phyloP scores from a whole-genome alignment of 2,329 filamentous ascomycete species.

The Stagonosporopsis chrysanthemi region DNA sequence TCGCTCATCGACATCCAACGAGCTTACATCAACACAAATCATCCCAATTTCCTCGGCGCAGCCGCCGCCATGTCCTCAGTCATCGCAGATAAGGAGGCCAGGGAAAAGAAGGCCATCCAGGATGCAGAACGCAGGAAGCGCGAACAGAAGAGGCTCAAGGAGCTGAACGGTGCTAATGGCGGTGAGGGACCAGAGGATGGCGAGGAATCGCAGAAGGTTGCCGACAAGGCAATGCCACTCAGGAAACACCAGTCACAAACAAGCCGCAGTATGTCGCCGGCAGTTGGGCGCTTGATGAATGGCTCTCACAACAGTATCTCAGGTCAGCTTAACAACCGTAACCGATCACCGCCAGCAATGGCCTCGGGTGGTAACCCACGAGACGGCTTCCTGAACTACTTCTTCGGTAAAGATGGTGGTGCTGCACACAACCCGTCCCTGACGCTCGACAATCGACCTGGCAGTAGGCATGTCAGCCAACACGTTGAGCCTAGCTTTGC shows the following conservation, averaged over 20 bases:
- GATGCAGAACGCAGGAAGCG: conserved; percentile 89
- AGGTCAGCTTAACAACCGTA: conserved; percentile 69
- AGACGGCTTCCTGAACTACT: conserved; percentile 97
- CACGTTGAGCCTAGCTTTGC: conserved; percentile 80
- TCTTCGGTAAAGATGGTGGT: conserved; percentile 93
- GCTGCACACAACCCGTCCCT: conserved; percentile 52
- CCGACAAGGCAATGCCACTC: conserved; percentile 64
- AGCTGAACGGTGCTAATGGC: conserved; percentile 68
- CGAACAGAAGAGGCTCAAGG: conserved; percentile 82
- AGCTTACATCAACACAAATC: conserved; percentile 99
- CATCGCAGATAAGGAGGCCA: conserved; percentile 92
- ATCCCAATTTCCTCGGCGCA: conserved; percentile 96
- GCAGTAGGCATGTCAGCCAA: conserved; percentile 76
- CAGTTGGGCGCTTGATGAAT: conserved; percentile 71
- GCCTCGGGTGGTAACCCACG: conserved; percentile 68
- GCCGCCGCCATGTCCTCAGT: conserved; percentile 98
- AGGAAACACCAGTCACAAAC: conserved; percentile 68
- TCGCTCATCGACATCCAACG: conserved; percentile 96
- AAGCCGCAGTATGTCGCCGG: conserved; percentile 82
- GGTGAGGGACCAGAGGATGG: conserved; percentile 71
- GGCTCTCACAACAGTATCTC: conserved; percentile 64
- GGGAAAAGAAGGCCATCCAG: conserved; percentile 79
- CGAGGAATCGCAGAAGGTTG: conserved; percentile 61
- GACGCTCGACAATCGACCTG: conserved; percentile 50
- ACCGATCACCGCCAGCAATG: conserved; percentile 66